Base-by-base conservation (phyloP, 257 asterid species). In the Ehretia macrophylla region DNA sequence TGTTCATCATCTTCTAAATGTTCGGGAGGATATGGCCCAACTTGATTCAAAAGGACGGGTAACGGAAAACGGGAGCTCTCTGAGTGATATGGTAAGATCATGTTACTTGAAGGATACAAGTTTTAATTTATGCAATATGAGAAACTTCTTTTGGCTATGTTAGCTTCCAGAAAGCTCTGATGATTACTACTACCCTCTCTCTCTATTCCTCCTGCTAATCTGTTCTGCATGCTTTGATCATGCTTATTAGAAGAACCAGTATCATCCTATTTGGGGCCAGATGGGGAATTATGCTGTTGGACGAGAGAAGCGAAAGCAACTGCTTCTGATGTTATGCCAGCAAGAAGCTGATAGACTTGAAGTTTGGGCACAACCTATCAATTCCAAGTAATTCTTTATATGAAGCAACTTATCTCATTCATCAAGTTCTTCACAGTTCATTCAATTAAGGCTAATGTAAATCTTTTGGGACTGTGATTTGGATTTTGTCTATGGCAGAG, bases 231-330 rank as follows among this genome's bases (percentile, higher is more conserved):
- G 1, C 47, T 42, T 3, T 27, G 35, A 3, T 27, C 4, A 3
- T 27, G 35, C 35, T 42, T 42, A 42, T 11, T 79, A 86, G 97
- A 93, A 78, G 79, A 94, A 85, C 65, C 94, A 75, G 54, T 64
- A 75, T 78, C 97, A 93, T 71, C 99, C 99, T 45, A 78, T 93
- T 68, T 93, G 99, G 99, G 99, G 99, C 71, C 94, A 77, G 77
- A 83, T 93, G 83, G 99, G 82, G 65, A 83, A 87, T 75, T 85
- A 83, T 77, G 77, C 79, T 58, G 74, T 76, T 83, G 99, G 90
- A 51, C 85, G 90, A 63, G 96, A 93, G 71, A 93, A 82, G 75
- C 81, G 97, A 58, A 90, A 83, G 70, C 97, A 83, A 80, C 75
- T 93, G 55, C 87, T 93, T 74, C 59, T 87, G 78, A 87, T 93